These are phyloP conservation scores for Tolypocladium ovalisporum DNA, from an alignment of 2,329 filamentous ascomycete species.

Conservation along the genomic window DNA sequence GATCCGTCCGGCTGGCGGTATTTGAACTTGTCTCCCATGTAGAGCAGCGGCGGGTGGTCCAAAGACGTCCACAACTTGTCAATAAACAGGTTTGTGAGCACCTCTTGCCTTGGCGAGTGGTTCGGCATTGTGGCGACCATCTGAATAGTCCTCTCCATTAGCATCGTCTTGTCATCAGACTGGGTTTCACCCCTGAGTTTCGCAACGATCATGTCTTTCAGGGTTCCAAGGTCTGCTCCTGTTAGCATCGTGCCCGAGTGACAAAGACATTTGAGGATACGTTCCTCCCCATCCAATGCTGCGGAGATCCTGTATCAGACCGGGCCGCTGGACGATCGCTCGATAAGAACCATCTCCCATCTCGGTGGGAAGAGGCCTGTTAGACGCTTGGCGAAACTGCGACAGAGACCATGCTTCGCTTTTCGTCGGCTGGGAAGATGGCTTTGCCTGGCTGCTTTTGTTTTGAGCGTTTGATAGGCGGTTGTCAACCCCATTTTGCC, in stretches of 20 bases:
- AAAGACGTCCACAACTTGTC: constrained; percentile 60
- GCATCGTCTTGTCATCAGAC: constrained; percentile 64
- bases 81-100: constrained; percentile 58
- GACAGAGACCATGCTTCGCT: constrained; percentile 11
- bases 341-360: constrained; percentile 52
- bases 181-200: constrained; percentile 53
- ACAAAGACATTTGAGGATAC: background rate
- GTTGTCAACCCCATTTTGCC: constrained; percentile 5
- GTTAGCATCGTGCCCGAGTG: constrained; percentile 2
- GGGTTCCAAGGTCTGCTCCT: constrained; percentile 47
- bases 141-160: constrained; percentile 65
- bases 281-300: constrained; percentile 37
- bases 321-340: constrained; percentile 33
- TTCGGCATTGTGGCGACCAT: constrained; percentile 55
- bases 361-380: constrained; percentile 51
- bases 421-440: constrained; percentile 1
- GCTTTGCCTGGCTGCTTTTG: background rate
- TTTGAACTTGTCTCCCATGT: constrained; percentile 48
- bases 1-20: constrained; percentile 63
- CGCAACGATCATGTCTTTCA: constrained; percentile 47
- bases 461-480: background rate
- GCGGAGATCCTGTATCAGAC: constrained; percentile 45
- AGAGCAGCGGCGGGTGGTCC: constrained; percentile 61
- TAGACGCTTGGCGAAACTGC: constrained; percentile 33
- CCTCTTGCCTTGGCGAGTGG: constrained; percentile 47